Conservation (phyloP, 2,329 filamentous ascomycete genomes). For the Aspergillus ibericus region DNA sequence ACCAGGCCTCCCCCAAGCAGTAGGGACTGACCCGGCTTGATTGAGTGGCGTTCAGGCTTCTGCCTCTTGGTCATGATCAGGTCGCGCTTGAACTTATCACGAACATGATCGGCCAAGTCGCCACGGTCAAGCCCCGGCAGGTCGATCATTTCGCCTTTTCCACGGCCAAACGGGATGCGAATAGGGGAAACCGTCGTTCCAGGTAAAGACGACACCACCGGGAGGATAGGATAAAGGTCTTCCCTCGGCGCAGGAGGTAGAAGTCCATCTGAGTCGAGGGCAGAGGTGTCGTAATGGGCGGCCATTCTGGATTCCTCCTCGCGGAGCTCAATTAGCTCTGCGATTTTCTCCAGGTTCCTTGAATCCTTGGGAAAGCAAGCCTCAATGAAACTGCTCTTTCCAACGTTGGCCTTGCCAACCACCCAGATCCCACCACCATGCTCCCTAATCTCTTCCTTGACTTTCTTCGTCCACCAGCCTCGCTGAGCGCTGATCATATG, state of each 20-base stretch:
- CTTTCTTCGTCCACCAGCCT: conserved; percentile 83
- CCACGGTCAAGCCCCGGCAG: conserved; percentile 80
- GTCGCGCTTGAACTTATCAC: conserved; percentile 62
- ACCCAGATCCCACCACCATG: conserved; percentile 89
- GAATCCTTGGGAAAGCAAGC: conserved; percentile 77
- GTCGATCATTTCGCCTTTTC: conserved; percentile 88
- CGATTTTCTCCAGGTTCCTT: conserved; percentile 45
- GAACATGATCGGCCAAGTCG: conserved; percentile 69
- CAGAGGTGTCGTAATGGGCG: conserved; percentile 16
- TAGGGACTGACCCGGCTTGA: conserved; percentile 77
- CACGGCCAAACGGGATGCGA: conserved; percentile 81
- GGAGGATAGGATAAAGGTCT: conserved; percentile 77
- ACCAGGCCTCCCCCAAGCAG: conserved; percentile 84
- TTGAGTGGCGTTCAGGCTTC: conserved; percentile 67
- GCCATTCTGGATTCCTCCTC: conserved; percentile 19
- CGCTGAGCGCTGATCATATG: conserved; percentile 81
- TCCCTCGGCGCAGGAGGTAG: conserved; percentile 75
- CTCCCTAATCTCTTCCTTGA: conserved; percentile 83
- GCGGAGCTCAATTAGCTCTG: conserved; percentile 35
- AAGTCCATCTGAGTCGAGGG: conserved; percentile 49
- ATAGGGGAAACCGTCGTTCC: conserved; percentile 96
- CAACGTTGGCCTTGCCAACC: conserved; percentile 97
- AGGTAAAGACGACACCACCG: conserved; percentile 79
- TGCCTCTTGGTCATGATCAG: conserved; percentile 79
- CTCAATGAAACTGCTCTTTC: conserved; percentile 90